phyloP scores from a whole-genome alignment of 371 early-diverging fungal genomes.

The Rhizopus microsporus region DNA sequence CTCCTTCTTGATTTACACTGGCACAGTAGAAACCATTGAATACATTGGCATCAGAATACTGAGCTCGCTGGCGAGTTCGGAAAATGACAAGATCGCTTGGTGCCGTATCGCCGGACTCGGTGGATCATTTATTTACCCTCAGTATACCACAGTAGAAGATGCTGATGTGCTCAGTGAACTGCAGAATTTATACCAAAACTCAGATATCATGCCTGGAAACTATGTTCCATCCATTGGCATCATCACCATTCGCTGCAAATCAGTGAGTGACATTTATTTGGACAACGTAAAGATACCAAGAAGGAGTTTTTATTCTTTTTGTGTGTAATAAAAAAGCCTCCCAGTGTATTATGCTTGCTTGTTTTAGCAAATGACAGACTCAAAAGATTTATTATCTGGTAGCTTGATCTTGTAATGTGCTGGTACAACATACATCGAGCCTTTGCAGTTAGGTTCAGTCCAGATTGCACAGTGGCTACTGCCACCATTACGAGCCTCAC shows the following conservation, averaged over 20 bases:
- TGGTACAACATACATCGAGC: constrained; percentile 38
- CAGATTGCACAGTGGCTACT: constrained; percentile 41
- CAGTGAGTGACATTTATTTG: constrained; percentile 11
- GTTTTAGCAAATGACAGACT: constrained; percentile 36
- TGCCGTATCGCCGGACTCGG: background rate
- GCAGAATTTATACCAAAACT: constrained; percentile 3
- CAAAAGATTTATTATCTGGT: constrained; percentile 22
- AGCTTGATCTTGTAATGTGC: constrained; percentile 41
- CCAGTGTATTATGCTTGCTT: too few species aligned
- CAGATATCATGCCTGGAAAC: constrained; percentile 13
- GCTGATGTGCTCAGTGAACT: constrained; percentile 8
- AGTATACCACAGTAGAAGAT: constrained; percentile 2
- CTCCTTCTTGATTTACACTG: constrained; percentile 12
- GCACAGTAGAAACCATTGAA: constrained; percentile 10
- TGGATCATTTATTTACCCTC: background rate
- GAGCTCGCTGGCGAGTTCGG: constrained; percentile 3
- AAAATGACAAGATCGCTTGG: constrained; percentile 4
- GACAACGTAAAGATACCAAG: constrained; percentile 13
- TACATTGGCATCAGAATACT: constrained; percentile 14
- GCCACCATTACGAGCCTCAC: constrained; percentile 33
- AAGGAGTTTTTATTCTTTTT: background rate
- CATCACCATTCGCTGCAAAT: constrained; percentile 13
- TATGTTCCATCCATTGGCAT: constrained; percentile 16
- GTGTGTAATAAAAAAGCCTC: too few species aligned
- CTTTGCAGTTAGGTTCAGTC: constrained; percentile 36